phyloP scores from a whole-genome alignment of 352 stramenopile genomes.

The Phytophthora sp. region DNA sequence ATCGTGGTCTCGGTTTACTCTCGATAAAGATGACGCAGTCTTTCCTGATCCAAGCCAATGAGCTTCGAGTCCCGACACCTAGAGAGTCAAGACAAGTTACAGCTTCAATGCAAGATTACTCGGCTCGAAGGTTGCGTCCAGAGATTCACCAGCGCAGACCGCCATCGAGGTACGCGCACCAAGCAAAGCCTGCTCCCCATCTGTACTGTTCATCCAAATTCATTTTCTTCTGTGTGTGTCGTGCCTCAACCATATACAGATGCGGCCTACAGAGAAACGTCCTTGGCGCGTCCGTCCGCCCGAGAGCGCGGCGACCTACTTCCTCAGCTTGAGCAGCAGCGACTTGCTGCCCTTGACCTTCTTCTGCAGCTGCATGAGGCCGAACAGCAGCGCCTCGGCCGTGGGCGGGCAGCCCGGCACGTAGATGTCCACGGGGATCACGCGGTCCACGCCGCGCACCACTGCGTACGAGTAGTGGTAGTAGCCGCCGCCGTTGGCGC shows the following conservation, averaged over 20 bases:
- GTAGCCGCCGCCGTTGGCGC: conserved; percentile 96
- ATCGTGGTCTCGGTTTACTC: too few relatives aligned
- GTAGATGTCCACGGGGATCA: conserved; percentile 99
- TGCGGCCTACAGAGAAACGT: background rate
- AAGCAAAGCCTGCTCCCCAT: too few relatives aligned
- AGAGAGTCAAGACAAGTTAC: too few relatives aligned
- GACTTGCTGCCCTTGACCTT: conserved; percentile 99
- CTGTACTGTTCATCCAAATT: conserved; percentile 33
- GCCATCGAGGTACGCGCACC: too few relatives aligned
- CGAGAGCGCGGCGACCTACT: conserved; percentile 72
- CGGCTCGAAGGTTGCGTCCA: background rate
- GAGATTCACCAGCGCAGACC: too few relatives aligned
- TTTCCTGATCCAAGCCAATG: too few relatives aligned
- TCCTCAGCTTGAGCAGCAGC: conserved; percentile 95
- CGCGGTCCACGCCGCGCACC: conserved; percentile 96
- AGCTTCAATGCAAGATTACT: background rate
- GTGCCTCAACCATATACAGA: conserved; percentile 25
- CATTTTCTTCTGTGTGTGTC: conserved; percentile 22
- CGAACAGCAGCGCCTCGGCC: conserved; percentile 98
- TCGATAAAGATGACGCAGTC: too few relatives aligned
- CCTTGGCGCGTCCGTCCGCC: conserved; percentile 19
- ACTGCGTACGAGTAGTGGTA: conserved; percentile 98
- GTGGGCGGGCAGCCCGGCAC: conserved; percentile 99
- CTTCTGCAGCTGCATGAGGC: conserved; percentile 99
- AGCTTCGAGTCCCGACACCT: too few relatives aligned